Percentiles rank a stretch among this genome's conserved stretches.
Evolutionary conservation across 768 basidiomycete species (phyloP).

Genomic region (Phlegmacium glaucopus): DNA sequence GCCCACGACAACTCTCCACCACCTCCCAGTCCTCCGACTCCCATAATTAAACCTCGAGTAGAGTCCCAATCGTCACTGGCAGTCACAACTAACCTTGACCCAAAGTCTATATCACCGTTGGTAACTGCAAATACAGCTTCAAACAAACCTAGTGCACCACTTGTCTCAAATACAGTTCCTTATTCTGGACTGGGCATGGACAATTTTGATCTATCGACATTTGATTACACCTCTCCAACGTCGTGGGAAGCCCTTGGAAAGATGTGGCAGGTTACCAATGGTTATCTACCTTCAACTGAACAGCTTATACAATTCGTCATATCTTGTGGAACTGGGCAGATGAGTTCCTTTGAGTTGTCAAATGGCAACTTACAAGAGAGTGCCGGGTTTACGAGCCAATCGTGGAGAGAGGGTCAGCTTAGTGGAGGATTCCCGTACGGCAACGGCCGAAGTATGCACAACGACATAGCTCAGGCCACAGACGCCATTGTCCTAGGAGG

Average conservation of each 20-base stretch:
- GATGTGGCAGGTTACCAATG: slow-evolving; percentile 71
- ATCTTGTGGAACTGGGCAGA: slow-evolving; percentile 24
- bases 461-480: slow-evolving; percentile 35
- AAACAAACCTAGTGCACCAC: slow-evolving; percentile 39
- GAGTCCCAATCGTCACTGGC: slow-evolving; percentile 13
- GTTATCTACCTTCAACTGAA: slow-evolving; percentile 66
- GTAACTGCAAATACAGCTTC: slow-evolving; percentile 61
- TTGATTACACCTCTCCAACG: slow-evolving; percentile 68
- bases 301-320: slow-evolving; percentile 76
- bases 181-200: slow-evolving; percentile 48
- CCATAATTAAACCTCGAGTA: slow-evolving; percentile 17
- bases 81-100: slow-evolving; percentile 45
- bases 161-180: slow-evolving; percentile 33
- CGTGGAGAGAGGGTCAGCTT: slow-evolving; percentile 30
- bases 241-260: slow-evolving; percentile 82
- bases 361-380: slow-evolving; percentile 2
- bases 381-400: slow-evolving; percentile 10
- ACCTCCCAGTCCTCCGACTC: slow-evolving; percentile 15
- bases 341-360: slow-evolving; percentile 1
- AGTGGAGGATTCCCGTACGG: slow-evolving; percentile 37
- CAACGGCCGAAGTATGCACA: slow-evolving; percentile 43
- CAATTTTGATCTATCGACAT: slow-evolving; percentile 64
- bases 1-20: slow-evolving; percentile 20
- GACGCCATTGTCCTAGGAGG: slow-evolving; percentile 59
- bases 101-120: slow-evolving; percentile 39